Conservation (phyloP, 352 stramenopile species). For the Phytophthora pisi region DNA sequence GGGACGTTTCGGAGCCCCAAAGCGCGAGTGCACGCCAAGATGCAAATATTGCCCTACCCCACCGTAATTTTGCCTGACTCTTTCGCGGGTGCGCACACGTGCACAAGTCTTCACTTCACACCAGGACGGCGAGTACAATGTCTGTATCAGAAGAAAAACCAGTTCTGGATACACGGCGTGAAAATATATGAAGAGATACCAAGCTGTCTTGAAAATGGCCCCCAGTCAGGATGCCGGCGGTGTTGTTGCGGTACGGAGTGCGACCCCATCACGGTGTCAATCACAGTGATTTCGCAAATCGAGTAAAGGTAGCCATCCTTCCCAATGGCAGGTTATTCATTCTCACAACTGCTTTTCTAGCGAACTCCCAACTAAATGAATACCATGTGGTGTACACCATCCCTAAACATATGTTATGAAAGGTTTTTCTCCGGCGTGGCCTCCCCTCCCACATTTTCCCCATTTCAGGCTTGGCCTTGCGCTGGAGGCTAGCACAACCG, state of each 20-base stretch:
- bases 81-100: constrained; percentile 7
- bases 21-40: too few relatives aligned
- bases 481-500: constrained; percentile 16
- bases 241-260: constrained; percentile 17
- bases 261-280: constrained; percentile 20
- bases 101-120: too few relatives aligned
- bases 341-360: neutral
- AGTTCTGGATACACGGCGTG: neutral
- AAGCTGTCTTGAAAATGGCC: neutral
- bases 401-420: neutral
- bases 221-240: constrained; percentile 7
- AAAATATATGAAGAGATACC: neutral
- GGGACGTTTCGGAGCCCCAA: too few relatives aligned
- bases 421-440: constrained; percentile 7
- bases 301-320: constrained; percentile 16
- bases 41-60: constrained; percentile 24
- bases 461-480: constrained; percentile 12
- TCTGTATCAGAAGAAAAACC: too few relatives aligned
- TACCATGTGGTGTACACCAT: neutral
- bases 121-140: too few relatives aligned
- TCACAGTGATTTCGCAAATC: constrained; percentile 2
- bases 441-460: constrained; percentile 28
- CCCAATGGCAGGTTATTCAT: neutral
- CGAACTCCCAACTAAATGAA: too few relatives aligned
- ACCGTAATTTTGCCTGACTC: constrained; percentile 21